These are phyloP conservation scores for Picochlorum sp. DNA, from an alignment of 139 green algal genomes.

Conservation along the genomic window DNA sequence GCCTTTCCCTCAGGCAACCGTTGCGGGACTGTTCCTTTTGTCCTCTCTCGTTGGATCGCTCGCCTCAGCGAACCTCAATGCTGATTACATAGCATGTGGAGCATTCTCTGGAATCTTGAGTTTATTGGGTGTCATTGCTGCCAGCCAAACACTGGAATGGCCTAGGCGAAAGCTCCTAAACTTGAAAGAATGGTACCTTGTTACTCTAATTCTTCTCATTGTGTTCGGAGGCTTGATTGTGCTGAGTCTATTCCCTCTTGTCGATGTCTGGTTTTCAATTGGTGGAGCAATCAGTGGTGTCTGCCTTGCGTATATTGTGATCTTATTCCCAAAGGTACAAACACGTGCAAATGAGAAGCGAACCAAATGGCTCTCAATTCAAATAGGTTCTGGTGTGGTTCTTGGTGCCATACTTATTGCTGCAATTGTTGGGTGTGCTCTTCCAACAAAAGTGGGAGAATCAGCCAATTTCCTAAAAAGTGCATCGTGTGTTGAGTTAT, in stretches of 20 bases:
- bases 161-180: slow-evolving; percentile 5
- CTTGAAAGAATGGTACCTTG: slow-evolving; percentile 8
- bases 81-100: slow-evolving; percentile 23
- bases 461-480: neutral
- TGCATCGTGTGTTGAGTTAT: slow-evolving; percentile 16
- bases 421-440: slow-evolving; percentile 10
- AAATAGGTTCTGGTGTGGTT: slow-evolving; percentile 6
- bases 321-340: neutral
- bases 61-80: slow-evolving; percentile 37
- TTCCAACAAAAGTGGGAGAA: slow-evolving; percentile 6
- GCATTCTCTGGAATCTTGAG: slow-evolving; percentile 29
- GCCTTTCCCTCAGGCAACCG: slow-evolving; percentile 2
- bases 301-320: neutral
- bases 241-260: slow-evolving; percentile 25
- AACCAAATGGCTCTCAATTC: neutral
- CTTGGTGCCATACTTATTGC: slow-evolving; percentile 4
- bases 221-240: slow-evolving; percentile 16
- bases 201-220: slow-evolving; percentile 15
- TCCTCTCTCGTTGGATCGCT: slow-evolving; percentile 24
- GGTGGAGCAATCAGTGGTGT: slow-evolving; percentile 10
- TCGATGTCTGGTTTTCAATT: slow-evolving; percentile 21
- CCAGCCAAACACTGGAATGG: slow-evolving; percentile 28
- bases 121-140: slow-evolving; percentile 31
- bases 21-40: slow-evolving; percentile 32
- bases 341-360: neutral